These are phyloP conservation scores for Anthracocystis walkeri DNA, from an alignment of 1,284 basidiomycete species.

Conservation along the genomic window DNA sequence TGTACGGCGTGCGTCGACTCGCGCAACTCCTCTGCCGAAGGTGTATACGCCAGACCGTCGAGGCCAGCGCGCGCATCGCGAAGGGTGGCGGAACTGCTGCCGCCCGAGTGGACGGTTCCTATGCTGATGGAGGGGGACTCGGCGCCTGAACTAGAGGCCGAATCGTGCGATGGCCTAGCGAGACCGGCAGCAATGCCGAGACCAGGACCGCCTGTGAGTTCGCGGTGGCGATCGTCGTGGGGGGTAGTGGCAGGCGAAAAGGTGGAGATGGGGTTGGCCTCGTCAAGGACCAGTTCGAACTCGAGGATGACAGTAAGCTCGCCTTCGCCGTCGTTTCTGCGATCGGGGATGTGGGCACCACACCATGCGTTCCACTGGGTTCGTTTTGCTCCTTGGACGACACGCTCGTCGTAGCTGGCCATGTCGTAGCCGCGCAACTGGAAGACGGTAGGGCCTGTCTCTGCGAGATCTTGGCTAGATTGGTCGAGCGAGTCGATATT, in stretches of 20 bases:
- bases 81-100: slow-evolving; percentile 27
- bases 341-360: slow-evolving; percentile 75
- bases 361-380: slow-evolving; percentile 85
- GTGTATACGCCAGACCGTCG: slow-evolving; percentile 50
- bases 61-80: slow-evolving; percentile 38
- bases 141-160: slow-evolving; percentile 3
- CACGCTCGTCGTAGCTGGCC: slow-evolving; percentile 65
- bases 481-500: slow-evolving; percentile 79
- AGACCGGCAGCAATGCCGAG: slow-evolving; percentile 25
- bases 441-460: slow-evolving; percentile 73
- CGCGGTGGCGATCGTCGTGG: slow-evolving; percentile 15
- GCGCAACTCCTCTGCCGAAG: slow-evolving; percentile 73
- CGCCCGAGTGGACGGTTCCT: slow-evolving; percentile 45
- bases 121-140: slow-evolving; percentile 43
- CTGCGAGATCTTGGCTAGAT: slow-evolving; percentile 72
- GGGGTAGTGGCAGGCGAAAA: slow-evolving; percentile 50
- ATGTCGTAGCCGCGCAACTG: slow-evolving; percentile 76
- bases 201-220: slow-evolving; percentile 57
- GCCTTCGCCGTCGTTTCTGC: slow-evolving; percentile 34
- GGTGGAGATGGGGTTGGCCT: slow-evolving; percentile 76
- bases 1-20: slow-evolving; percentile 81
- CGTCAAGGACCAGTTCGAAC: slow-evolving; percentile 83
- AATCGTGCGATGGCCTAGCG: background rate
- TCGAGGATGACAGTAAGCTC: slow-evolving; percentile 74
- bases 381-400: slow-evolving; percentile 71